These are phyloP conservation scores for Daldinia sp. DNA, from an alignment of 2,329 filamentous ascomycete genomes.

Conservation along the genomic window DNA sequence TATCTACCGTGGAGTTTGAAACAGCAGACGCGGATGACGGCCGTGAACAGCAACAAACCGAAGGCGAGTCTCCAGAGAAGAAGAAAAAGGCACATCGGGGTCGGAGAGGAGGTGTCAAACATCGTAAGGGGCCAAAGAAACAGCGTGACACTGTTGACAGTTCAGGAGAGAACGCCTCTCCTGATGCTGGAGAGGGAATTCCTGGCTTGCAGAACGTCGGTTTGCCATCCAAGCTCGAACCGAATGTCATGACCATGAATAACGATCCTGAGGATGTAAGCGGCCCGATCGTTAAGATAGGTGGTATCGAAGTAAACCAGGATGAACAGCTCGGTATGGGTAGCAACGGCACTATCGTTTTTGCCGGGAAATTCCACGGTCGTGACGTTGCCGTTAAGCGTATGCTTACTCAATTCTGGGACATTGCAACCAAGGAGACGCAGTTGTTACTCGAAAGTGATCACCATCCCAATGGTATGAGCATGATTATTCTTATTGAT, in stretches of 20 bases:
- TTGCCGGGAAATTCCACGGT: slow-evolving; percentile 92
- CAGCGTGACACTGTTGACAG: slow-evolving; percentile 61
- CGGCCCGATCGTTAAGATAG: slow-evolving; percentile 67
- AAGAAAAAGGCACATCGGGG: slow-evolving; percentile 76
- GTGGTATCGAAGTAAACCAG: slow-evolving; percentile 70
- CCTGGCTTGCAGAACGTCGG: slow-evolving; percentile 71
- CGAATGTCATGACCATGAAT: slow-evolving; percentile 66
- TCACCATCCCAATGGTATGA: slow-evolving; percentile 82
- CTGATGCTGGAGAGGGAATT: slow-evolving; percentile 54
- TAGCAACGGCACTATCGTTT: slow-evolving; percentile 97
- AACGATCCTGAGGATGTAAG: slow-evolving; percentile 68
- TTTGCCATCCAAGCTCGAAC: slow-evolving; percentile 62
- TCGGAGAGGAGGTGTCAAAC: slow-evolving; percentile 74
- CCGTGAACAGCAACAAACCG: slow-evolving; percentile 41
- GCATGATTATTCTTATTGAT: background rate
- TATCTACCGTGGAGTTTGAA: slow-evolving; percentile 34
- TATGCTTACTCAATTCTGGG: slow-evolving; percentile 95
- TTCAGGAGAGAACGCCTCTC: slow-evolving; percentile 55
- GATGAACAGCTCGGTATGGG: slow-evolving; percentile 75
- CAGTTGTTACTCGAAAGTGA: slow-evolving; percentile 90
- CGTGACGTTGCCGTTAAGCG: slow-evolving; percentile 94
- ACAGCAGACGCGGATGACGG: slow-evolving; percentile 16
- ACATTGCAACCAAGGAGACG: slow-evolving; percentile 94
- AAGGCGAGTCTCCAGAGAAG: slow-evolving; percentile 51
- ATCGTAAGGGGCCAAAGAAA: slow-evolving; percentile 66